Conservation (phyloP, 495 filamentous ascomycete genomes). For the Melanomma pulvis-pyrius region DNA sequence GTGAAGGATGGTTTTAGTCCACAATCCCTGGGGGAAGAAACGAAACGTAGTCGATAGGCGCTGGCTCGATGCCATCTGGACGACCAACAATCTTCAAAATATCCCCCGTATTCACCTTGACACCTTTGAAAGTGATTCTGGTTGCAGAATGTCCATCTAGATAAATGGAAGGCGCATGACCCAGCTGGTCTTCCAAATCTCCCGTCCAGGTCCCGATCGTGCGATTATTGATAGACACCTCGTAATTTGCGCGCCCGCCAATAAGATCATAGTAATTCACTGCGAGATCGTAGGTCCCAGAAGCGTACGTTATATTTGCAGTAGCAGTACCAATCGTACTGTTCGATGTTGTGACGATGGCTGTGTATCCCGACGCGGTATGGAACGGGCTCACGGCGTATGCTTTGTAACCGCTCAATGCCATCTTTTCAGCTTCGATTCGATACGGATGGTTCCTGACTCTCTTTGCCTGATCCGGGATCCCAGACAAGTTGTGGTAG, state of each 20-base stretch:
- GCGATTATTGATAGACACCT: conserved; percentile 56
- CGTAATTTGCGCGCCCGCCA: conserved; percentile 58
- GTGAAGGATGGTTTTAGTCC: conserved; percentile 3
- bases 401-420: conserved; percentile 53
- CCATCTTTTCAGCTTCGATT: conserved; percentile 68
- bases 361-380: conserved; percentile 53
- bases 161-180: conserved; percentile 58
- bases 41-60: conserved; percentile 68
- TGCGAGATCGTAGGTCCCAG: conserved; percentile 63
- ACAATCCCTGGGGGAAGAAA: conserved; percentile 57
- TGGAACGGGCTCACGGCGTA: conserved; percentile 59
- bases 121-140: conserved; percentile 58
- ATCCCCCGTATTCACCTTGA: conserved; percentile 59
- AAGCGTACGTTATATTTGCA: conserved; percentile 50
- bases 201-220: conserved; percentile 61
- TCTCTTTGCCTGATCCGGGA: conserved; percentile 57
- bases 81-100: conserved; percentile 60
- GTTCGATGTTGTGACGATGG: conserved; percentile 56
- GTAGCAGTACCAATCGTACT: conserved; percentile 54
- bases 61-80: conserved; percentile 63
- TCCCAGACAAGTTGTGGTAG: conserved; percentile 62
- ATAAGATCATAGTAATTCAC: conserved; percentile 68
- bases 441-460: conserved; percentile 63
- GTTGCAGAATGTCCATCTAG: conserved; percentile 68
- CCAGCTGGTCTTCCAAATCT: conserved; percentile 58